Evolutionary conservation across 495 filamentous ascomycete species (phyloP).

Genomic region (Evansstolkia leycettana): DNA sequence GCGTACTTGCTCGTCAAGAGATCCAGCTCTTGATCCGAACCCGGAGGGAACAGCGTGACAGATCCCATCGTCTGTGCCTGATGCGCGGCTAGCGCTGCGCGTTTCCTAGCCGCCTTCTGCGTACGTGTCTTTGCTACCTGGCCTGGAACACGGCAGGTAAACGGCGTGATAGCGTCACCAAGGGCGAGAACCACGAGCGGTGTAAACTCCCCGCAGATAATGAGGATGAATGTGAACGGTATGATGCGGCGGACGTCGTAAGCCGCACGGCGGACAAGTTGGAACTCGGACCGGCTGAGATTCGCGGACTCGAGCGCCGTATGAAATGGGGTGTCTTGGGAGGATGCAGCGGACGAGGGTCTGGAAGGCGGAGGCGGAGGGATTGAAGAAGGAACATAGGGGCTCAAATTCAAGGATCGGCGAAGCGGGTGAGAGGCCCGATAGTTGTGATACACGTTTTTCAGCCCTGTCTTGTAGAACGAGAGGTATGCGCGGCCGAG

Average conservation of each 20-base stretch:
- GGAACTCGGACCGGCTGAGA: conserved; percentile 48
- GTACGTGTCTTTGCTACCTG: conserved; percentile 50
- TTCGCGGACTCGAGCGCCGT: conserved; percentile 11
- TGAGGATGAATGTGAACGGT: conserved; percentile 56
- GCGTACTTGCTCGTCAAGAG: conserved; percentile 14
- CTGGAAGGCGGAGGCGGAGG: conserved; percentile 12
- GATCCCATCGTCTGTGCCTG: conserved; percentile 6
- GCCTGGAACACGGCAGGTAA: conserved; percentile 65
- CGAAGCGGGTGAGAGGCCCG: conserved; percentile 23
- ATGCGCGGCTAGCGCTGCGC: conserved; percentile 12
- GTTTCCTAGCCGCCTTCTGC: conserved; percentile 32
- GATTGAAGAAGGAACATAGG: conserved; percentile 22
- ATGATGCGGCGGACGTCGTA: conserved; percentile 67
- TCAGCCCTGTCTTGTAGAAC: conserved; percentile 84
- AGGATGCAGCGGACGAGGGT: conserved; percentile 9
- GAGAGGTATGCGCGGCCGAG: conserved; percentile 35
- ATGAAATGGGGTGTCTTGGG: conserved; percentile 10
- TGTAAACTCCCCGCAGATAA: conserved; percentile 75
- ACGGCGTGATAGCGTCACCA: conserved; percentile 58
- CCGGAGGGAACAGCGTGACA: conserved; percentile 2
- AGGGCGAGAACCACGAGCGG: conserved; percentile 59
- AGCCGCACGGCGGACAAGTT: conserved; percentile 48
- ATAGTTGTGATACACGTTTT: conserved; percentile 50
- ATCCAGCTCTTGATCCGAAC: conserved; percentile 15
- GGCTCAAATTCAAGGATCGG: conserved; percentile 14